Percentiles rank a stretch among this genome's conserved stretches.
Evolutionary conservation across 495 filamentous ascomycete genomes (phyloP).

Genomic region (Aspergillus egyptiacus): DNA sequence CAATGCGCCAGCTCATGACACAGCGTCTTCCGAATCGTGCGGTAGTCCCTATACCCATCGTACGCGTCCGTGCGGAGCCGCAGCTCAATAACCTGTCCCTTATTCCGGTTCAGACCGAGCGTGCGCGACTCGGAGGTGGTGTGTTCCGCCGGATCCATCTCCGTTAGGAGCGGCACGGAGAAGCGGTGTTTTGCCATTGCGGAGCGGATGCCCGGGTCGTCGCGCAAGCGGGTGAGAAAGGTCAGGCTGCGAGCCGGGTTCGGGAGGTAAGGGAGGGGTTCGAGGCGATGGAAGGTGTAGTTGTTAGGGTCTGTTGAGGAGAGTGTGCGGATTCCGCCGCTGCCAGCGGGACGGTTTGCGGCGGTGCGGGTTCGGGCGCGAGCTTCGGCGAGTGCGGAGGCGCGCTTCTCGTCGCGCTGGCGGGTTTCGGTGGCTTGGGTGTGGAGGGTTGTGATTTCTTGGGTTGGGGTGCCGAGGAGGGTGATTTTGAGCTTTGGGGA

Average conservation of each 20-base stretch:
- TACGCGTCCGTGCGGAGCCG: slow-evolving; percentile 85
- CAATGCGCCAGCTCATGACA: slow-evolving; percentile 96
- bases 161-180: slow-evolving; percentile 79
- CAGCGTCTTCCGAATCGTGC: slow-evolving; percentile 80
- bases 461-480: slow-evolving; percentile 33
- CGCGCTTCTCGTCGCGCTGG: slow-evolving; percentile 33
- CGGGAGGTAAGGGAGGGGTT: slow-evolving; percentile 75
- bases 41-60: slow-evolving; percentile 90
- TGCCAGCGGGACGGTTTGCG: slow-evolving; percentile 23
- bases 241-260: slow-evolving; percentile 56
- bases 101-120: slow-evolving; percentile 81
- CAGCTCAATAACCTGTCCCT: slow-evolving; percentile 86
- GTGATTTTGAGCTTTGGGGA: slow-evolving; percentile 45
- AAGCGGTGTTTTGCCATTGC: slow-evolving; percentile 81
- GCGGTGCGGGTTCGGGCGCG: slow-evolving; percentile 24
- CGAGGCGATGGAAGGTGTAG: slow-evolving; percentile 78
- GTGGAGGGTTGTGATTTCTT: slow-evolving; percentile 36
- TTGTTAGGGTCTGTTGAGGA: slow-evolving; percentile 42
- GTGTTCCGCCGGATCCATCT: slow-evolving; percentile 87
- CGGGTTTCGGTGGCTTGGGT: slow-evolving; percentile 34
- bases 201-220: slow-evolving; percentile 78
- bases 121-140: slow-evolving; percentile 76
- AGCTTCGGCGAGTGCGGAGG: slow-evolving; percentile 32
- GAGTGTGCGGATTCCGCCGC: slow-evolving; percentile 40
- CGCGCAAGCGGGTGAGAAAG: slow-evolving; percentile 72